Base-by-base conservation (phyloP, 192 early-diverging fungal species). In the Umbelopsis vinacea region DNA sequence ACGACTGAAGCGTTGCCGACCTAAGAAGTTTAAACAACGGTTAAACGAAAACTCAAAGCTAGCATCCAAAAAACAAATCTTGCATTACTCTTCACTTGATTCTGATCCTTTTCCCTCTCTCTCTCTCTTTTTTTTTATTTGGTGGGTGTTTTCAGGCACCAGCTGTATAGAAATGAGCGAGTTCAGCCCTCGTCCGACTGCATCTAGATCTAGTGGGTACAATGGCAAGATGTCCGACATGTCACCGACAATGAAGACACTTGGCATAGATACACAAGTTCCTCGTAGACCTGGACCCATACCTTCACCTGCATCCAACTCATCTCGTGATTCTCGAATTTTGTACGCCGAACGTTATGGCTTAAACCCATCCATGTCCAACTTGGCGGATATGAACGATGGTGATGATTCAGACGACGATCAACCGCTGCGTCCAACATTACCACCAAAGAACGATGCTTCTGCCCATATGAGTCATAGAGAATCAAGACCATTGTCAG, bases 331-430 rank as follows among this genome's bases (percentile, higher is more conserved):
- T 46, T 76, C 75, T 46, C 69, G 66, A 68, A 35, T 71, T 37
- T 22, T 76, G 15, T 76, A 76, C 37, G 37, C 66, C 4, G 75
- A 76, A 57, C 71, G 71, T 38, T 76, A 76, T 68, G 75, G 75
- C 17, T 46, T 76, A 6, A 71, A 47, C 2, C 48, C 70, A 48
- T 52, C 75, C 15, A 63, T 63, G 57, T 37, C 57, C 14, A 63
- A 63, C 6, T 33, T 63, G 9, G 33, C 26, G 1, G 57, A 63
- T 63, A 63, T 63, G 57, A 26, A 35, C 12, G 57, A 63, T 19
- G 53, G 26, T 24, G 57, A 63, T 35, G 57, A 63, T 35, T 63
- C 57, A 12, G 57, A 63, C 33, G 57, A 63, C 12, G 57, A 63
- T 17, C 26, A 63, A 15, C 57, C 57, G 4, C 57, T 63, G 6